Percentiles rank a stretch among this genome's conserved stretches.
Evolutionary conservation across 148 eudicot species (phyloP).

Genomic region (Chenopodium suecicum): DNA sequence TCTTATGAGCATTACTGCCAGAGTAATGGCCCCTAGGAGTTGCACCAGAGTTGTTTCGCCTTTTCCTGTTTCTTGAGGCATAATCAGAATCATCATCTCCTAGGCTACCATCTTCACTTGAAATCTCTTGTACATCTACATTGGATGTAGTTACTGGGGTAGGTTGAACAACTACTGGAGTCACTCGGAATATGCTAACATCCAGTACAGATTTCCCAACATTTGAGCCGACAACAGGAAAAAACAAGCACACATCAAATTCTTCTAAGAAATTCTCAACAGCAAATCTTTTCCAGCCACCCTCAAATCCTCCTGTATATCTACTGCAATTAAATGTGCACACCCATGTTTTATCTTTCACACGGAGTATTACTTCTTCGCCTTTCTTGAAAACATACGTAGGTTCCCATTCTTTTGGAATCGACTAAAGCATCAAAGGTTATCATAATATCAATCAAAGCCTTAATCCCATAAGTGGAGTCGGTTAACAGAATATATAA

Average conservation of each 20-base stretch:
- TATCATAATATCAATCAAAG: no score
- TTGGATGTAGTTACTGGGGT: background rate
- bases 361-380: background rate
- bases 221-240: background rate
- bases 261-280: background rate
- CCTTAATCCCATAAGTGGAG: no score
- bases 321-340: background rate
- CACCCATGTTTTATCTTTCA: background rate
- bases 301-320: constrained; percentile 13
- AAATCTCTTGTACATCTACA: background rate
- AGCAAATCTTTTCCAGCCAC: constrained; percentile 11
- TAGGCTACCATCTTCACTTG: background rate
- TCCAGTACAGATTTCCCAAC: constrained; percentile 20
- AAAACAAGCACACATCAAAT: background rate
- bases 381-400: background rate
- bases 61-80: background rate
- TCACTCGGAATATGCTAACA: constrained; percentile 49
- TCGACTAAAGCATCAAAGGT: background rate
- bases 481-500: background rate
- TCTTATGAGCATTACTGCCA: background rate
- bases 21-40: background rate
- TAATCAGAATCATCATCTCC: background rate
- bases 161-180: constrained; percentile 24
- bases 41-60: background rate
- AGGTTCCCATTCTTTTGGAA: no score